These are phyloP conservation scores for Didymellaceae sp. DNA, from an alignment of 2,329 filamentous ascomycete species.

Conservation along the genomic window DNA sequence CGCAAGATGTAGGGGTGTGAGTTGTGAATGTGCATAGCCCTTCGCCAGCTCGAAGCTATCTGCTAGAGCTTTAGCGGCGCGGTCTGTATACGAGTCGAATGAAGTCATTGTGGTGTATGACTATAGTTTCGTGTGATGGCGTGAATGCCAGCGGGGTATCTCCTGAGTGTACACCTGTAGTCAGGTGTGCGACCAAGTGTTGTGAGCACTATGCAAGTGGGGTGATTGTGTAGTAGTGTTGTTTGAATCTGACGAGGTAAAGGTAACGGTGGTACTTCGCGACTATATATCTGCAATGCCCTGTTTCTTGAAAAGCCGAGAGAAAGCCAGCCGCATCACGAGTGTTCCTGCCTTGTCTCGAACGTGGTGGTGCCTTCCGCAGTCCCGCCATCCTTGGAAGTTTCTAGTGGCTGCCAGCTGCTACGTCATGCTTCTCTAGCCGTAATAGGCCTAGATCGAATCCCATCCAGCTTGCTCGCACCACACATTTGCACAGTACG, in stretches of 20 bases:
- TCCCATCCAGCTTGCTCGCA: not conserved
- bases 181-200: constrained; percentile 15
- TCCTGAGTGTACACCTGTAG: constrained; percentile 19
- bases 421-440: constrained; percentile 13
- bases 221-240: constrained; percentile 18
- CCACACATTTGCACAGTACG: not conserved
- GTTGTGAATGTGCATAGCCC: constrained; percentile 89
- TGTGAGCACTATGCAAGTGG: constrained; percentile 9
- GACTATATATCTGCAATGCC: constrained; percentile 33
- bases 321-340: constrained; percentile 34
- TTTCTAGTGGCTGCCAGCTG: constrained; percentile 31
- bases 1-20: constrained; percentile 88
- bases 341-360: constrained; percentile 28
- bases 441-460: constrained; percentile 5
- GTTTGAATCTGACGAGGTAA: constrained; percentile 18
- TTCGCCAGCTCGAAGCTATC: constrained; percentile 88
- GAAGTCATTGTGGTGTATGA: constrained; percentile 65
- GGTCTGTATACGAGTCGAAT: constrained; percentile 91
- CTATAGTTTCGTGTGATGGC: constrained; percentile 29
- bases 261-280: constrained; percentile 8
- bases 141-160: constrained; percentile 21
- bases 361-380: constrained; percentile 26
- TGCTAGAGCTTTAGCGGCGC: constrained; percentile 86
- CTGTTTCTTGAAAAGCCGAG: constrained; percentile 22
- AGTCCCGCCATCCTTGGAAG: constrained; percentile 25